These are phyloP conservation scores for Exophiala sp. DNA, from an alignment of 2,329 filamentous ascomycete species.

Conservation along the genomic window DNA sequence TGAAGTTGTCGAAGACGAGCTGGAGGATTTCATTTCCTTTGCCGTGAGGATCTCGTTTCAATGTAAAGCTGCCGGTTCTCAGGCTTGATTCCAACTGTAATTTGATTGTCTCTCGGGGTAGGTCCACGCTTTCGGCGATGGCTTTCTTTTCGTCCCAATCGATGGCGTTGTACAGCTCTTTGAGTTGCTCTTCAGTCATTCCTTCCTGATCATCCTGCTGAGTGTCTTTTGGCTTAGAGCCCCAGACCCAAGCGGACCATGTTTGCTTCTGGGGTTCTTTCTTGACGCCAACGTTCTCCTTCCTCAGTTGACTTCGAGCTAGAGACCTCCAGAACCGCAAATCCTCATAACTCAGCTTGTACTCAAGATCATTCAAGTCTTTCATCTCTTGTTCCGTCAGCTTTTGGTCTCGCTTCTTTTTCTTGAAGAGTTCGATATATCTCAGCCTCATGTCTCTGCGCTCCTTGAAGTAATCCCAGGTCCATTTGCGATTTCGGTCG, in stretches of 20 bases:
- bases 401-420: conserved; percentile 68
- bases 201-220: conserved; percentile 65
- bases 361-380: conserved; percentile 70
- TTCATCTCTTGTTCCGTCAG: conserved; percentile 64
- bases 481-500: conserved; percentile 86
- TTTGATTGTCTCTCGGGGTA: conserved; percentile 86
- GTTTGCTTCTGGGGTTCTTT: conserved; percentile 65
- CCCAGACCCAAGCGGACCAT: conserved; percentile 92
- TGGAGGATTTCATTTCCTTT: conserved; percentile 74
- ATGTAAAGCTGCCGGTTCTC: conserved; percentile 91
- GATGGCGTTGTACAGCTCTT: conserved; percentile 94
- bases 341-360: conserved; percentile 88
- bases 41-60: conserved; percentile 79
- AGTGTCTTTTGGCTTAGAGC: conserved; percentile 58
- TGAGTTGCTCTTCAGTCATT: conserved; percentile 91
- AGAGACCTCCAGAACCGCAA: conserved; percentile 94
- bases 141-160: conserved; percentile 97
- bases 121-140: conserved; percentile 77
- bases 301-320: conserved; percentile 87
- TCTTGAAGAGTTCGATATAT: conserved; percentile 96
- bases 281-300: conserved; percentile 86
- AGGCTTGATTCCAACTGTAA: conserved; percentile 87
- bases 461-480: conserved; percentile 92
- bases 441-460: conserved; percentile 78
- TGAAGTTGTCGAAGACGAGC: conserved; percentile 90